Evolutionary conservation across 2,329 filamentous ascomycete genomes (phyloP).

Genomic region (Fusarium nygamai): DNA sequence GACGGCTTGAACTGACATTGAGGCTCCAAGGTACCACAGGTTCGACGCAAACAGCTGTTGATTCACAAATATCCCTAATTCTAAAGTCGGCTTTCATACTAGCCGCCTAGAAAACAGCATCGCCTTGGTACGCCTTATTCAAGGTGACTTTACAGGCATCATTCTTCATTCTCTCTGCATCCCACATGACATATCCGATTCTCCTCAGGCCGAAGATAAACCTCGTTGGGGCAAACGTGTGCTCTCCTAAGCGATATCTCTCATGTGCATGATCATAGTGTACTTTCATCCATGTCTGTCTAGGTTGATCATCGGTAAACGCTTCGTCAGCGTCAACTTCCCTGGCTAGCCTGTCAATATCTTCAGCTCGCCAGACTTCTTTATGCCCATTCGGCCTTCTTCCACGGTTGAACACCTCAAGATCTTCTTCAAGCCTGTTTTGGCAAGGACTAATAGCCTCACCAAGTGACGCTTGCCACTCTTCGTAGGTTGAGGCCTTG

Average conservation of each 20-base stretch:
- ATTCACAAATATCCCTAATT: not conserved
- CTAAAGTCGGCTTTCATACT: too few relatives aligned
- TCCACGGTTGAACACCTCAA: conserved; percentile 23
- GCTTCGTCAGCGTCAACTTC: conserved; percentile 30
- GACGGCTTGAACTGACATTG: too few relatives aligned
- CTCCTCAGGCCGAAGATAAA: conserved; percentile 31
- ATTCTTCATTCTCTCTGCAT: conserved; percentile 30
- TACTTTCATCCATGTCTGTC: conserved; percentile 30
- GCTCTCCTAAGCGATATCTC: conserved; percentile 27
- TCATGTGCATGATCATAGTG: conserved; percentile 28
- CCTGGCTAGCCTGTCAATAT: conserved; percentile 30
- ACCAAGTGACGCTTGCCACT: conserved; percentile 29
- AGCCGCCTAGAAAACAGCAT: conserved; percentile 21
- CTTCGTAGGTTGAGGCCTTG: conserved; percentile 23
- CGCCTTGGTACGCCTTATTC: conserved; percentile 33
- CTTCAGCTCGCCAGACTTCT: conserved; percentile 21
- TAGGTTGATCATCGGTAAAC: conserved; percentile 21
- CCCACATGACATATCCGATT: conserved; percentile 39
- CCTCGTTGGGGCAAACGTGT: conserved; percentile 30
- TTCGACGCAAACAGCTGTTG: not conserved
- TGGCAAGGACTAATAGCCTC: conserved; percentile 5
- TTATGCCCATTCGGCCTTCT: not conserved
- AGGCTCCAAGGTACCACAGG: not conserved
- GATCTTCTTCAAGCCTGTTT: conserved; percentile 28
- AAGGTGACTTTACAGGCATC: conserved; percentile 25